Evolutionary conservation across 139 green algal species (phyloP).

Genomic region (Penium margaritaceum): DNA sequence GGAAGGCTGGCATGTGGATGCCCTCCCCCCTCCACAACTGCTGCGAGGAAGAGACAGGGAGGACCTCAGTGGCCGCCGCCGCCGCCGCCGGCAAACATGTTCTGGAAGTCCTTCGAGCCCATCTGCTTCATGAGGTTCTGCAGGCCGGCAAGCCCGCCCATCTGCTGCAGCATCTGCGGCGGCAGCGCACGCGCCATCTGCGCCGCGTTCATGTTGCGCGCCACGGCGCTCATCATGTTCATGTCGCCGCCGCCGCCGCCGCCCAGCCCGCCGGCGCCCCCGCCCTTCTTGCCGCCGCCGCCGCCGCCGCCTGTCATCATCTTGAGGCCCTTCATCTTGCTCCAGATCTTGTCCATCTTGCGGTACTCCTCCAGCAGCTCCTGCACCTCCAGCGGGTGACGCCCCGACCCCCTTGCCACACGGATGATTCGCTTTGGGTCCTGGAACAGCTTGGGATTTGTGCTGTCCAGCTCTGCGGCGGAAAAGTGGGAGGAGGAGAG

Average conservation of each 20-base stretch:
- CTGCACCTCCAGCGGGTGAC: constrained; percentile 51
- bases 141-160: constrained; percentile 79
- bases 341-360: constrained; percentile 75
- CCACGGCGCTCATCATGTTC: constrained; percentile 60
- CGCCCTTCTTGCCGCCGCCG: constrained; percentile 35
- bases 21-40: too few species aligned
- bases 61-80: too few species aligned
- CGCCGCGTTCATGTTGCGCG: constrained; percentile 53
- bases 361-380: constrained; percentile 85
- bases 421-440: constrained; percentile 40
- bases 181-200: constrained; percentile 82
- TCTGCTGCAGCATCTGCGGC: constrained; percentile 85
- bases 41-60: too few species aligned
- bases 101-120: constrained; percentile 17
- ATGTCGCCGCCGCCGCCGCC: constrained; percentile 57
- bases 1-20: too few species aligned
- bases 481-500: background rate
- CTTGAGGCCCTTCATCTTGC: constrained; percentile 83
- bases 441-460: constrained; percentile 40
- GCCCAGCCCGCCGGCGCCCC: background rate
- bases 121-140: constrained; percentile 65
- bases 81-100: background rate
- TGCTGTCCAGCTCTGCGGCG: constrained; percentile 43
- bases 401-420: constrained; percentile 43
- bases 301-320: constrained; percentile 48